A percentile compares a stretch with the other conserved stretches of the same genome.
These are phyloP conservation scores for Orychophragmus violaceus DNA, from an alignment of 345 rosid species.

Conservation along the genomic window DNA sequence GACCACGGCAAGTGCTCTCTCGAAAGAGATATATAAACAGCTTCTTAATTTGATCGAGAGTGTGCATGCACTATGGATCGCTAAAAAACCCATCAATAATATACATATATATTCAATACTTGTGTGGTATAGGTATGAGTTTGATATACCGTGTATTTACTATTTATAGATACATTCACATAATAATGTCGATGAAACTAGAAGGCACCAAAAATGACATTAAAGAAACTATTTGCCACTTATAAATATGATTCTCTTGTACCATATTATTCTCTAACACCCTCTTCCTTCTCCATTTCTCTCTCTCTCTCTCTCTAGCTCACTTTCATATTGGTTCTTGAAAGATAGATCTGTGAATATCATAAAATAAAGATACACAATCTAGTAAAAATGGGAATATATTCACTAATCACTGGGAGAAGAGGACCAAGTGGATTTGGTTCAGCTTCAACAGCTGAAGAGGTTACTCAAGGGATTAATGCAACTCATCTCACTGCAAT, in stretches of 20 bases:
- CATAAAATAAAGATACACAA: not conserved
- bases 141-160: constrained; percentile 8
- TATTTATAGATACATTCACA: constrained; percentile 12
- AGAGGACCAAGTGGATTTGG: constrained; percentile 91
- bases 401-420: constrained; percentile 65
- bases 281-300: not conserved
- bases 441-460: constrained; percentile 79
- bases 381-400: constrained; percentile 35
- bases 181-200: constrained; percentile 8
- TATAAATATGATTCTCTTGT: constrained; percentile 14
- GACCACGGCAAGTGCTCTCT: not conserved
- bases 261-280: constrained; percentile 13
- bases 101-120: not conserved
- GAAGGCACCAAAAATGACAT: constrained; percentile 11
- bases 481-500: constrained; percentile 66
- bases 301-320: not conserved
- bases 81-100: not conserved
- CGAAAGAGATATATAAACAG: not conserved
- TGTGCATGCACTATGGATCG: not conserved
- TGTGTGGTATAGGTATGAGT: not conserved
- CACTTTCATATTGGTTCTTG: not conserved
- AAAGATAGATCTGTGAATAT: not conserved
- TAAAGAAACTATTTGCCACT: not conserved
- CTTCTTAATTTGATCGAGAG: not conserved
- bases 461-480: constrained; percentile 72